Conservation (phyloP, 139 green algal species). For the Pycnococcus provasolii region DNA sequence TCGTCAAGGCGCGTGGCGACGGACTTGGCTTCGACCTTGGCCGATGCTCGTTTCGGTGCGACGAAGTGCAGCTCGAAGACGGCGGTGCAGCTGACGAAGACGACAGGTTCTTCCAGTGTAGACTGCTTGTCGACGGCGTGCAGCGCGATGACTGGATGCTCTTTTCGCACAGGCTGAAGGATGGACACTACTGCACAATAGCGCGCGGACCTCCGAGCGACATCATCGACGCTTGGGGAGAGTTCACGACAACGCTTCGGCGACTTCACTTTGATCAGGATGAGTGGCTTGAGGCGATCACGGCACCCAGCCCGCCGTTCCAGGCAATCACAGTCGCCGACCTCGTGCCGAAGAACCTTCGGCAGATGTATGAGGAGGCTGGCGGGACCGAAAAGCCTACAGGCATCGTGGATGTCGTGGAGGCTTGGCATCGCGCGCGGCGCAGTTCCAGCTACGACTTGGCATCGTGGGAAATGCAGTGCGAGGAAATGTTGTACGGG, state of each 20-base stretch:
- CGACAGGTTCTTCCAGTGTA: background rate
- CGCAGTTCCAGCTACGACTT: too few species aligned
- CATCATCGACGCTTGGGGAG: constrained; percentile 40
- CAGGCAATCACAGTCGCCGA: constrained; percentile 4
- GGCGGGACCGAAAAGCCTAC: background rate
- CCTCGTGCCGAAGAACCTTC: background rate
- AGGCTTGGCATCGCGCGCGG: background rate
- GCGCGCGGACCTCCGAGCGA: constrained; percentile 37
- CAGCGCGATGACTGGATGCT: constrained; percentile 37
- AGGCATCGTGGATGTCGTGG: background rate
- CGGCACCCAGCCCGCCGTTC: background rate
- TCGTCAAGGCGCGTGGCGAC: constrained; percentile 63
- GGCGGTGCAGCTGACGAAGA: background rate
- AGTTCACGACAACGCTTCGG: constrained; percentile 5
- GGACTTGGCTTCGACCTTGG: constrained; percentile 59
- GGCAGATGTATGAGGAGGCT: background rate
- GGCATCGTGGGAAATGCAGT: too few species aligned
- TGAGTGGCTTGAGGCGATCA: constrained; percentile 1
- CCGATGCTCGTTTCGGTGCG: background rate
- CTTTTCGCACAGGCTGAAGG: constrained; percentile 40
- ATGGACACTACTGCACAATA: constrained; percentile 51
- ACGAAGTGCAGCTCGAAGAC: background rate
- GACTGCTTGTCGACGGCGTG: constrained; percentile 20
- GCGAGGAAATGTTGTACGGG: too few species aligned
- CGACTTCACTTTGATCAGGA: background rate